phyloP scores from a whole-genome alignment of 805 yeast species.

The Blastobotrys terrestris region DNA sequence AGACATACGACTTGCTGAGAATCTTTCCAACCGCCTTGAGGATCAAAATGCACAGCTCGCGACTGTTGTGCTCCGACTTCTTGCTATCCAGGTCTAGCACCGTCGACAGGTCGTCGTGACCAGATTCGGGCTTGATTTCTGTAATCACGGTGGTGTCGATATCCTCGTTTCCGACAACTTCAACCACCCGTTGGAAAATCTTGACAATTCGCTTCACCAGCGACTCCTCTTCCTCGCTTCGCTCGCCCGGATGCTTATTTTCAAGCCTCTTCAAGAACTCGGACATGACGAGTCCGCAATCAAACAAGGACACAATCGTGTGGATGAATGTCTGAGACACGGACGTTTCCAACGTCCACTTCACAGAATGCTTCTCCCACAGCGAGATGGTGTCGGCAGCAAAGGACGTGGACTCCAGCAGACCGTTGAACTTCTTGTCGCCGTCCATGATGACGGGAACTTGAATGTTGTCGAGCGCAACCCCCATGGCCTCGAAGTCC shows the following conservation, averaged over 20 bases:
- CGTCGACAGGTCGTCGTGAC: neutral
- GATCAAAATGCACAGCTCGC: constrained; percentile 16
- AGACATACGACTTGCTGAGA: constrained; percentile 18
- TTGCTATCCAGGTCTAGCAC: constrained; percentile 7
- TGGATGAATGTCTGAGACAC: constrained; percentile 33
- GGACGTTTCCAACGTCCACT: constrained; percentile 26
- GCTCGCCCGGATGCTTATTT: constrained; percentile 7
- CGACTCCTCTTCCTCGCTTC: constrained; percentile 19
- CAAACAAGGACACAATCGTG: constrained; percentile 30
- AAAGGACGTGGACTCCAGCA: constrained; percentile 33
- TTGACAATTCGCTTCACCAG: constrained; percentile 18
- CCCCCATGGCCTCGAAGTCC: constrained; percentile 33
- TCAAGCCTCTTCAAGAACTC: constrained; percentile 28
- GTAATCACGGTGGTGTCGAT: constrained; percentile 1
- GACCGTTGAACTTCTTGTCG: constrained; percentile 22
- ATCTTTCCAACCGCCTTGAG: constrained; percentile 18
- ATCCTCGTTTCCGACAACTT: constrained; percentile 19
- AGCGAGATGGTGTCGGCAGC: constrained; percentile 35
- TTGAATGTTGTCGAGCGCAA: constrained; percentile 19
- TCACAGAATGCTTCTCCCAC: constrained; percentile 32
- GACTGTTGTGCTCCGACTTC: neutral
- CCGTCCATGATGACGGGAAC: constrained; percentile 11
- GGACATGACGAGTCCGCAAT: constrained; percentile 32
- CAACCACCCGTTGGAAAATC: constrained; percentile 21
- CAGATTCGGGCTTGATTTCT: constrained; percentile 5